Evolutionary conservation across 2,329 filamentous ascomycete genomes (phyloP).

Genomic region (Atkinsonella texensis): DNA sequence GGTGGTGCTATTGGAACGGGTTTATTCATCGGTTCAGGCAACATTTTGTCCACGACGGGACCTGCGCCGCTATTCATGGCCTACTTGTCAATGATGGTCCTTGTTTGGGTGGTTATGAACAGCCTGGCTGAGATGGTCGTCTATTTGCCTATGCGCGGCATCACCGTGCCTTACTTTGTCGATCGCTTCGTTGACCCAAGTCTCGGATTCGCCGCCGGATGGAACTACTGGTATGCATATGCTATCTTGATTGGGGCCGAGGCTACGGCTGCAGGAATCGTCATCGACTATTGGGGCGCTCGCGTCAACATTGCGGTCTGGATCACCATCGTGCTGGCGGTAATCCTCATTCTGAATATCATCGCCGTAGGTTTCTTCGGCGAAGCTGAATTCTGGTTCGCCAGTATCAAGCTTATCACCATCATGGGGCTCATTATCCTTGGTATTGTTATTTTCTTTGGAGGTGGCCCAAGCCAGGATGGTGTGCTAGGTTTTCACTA

Average conservation of each 20-base stretch:
- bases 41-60: slow-evolving; percentile 41
- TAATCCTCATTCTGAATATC: slow-evolving; percentile 44
- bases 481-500: slow-evolving; percentile 32
- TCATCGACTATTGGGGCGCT: slow-evolving; percentile 49
- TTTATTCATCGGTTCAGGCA: slow-evolving; percentile 50
- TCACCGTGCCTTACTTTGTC: slow-evolving; percentile 45
- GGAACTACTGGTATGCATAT: slow-evolving; percentile 54
- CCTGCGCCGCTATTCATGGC: slow-evolving; percentile 59
- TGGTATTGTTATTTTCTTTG: slow-evolving; percentile 43
- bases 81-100: slow-evolving; percentile 44
- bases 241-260: slow-evolving; percentile 46
- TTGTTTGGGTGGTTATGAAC: slow-evolving; percentile 45
- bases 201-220: slow-evolving; percentile 43
- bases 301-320: slow-evolving; percentile 42
- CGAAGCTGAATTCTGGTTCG: slow-evolving; percentile 51
- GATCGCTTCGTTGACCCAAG: slow-evolving; percentile 43
- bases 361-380: slow-evolving; percentile 45
- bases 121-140: slow-evolving; percentile 42
- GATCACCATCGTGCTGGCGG: slow-evolving; percentile 44
- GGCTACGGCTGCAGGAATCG: slow-evolving; percentile 43
- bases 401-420: slow-evolving; percentile 46
- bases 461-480: slow-evolving; percentile 38
- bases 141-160: slow-evolving; percentile 42
- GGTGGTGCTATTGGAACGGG: slow-evolving; percentile 50
- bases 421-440: slow-evolving; percentile 46